Conservation (phyloP, 495 filamentous ascomycete genomes). For the Evernia prunastri region DNA sequence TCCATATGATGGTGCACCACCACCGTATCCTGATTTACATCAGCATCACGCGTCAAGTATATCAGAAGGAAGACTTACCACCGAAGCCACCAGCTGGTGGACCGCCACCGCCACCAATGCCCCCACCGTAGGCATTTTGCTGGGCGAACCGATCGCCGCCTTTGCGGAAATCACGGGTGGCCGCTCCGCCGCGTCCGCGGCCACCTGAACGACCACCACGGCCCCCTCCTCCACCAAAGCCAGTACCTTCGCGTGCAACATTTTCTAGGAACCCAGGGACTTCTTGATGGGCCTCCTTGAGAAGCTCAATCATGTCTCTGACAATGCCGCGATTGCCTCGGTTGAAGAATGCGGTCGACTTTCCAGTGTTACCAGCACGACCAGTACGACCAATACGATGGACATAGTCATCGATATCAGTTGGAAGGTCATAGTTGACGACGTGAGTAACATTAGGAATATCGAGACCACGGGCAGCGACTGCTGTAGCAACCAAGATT, state of each 20-base stretch:
- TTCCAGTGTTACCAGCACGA: conserved; percentile 97
- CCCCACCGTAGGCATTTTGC: conserved; percentile 45
- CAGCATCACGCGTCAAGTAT: neutral
- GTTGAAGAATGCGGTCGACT: conserved; percentile 99
- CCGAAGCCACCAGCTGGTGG: conserved; percentile 43
- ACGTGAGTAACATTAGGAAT: conserved; percentile 98
- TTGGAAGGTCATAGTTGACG: conserved; percentile 97
- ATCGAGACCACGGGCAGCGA: conserved; percentile 91
- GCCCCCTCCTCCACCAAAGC: conserved; percentile 65
- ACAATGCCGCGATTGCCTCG: conserved; percentile 97
- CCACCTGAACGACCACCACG: conserved; percentile 63
- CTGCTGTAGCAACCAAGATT: conserved; percentile 92
- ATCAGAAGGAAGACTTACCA: conserved; percentile 25
- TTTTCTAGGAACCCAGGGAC: conserved; percentile 89
- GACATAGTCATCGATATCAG: conserved; percentile 98
- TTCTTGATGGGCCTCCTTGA: conserved; percentile 98
- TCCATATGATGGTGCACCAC: conserved; percentile 16
- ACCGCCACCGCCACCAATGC: conserved; percentile 46
- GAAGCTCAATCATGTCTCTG: conserved; percentile 85
- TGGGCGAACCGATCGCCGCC: conserved; percentile 47
- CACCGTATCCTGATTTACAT: conserved; percentile 8
- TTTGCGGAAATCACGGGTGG: conserved; percentile 89
- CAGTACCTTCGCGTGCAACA: conserved; percentile 88
- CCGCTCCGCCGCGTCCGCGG: conserved; percentile 49
- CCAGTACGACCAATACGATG: conserved; percentile 99